phyloP scores from a whole-genome alignment of 345 rosid species.

The Salix caprea region DNA sequence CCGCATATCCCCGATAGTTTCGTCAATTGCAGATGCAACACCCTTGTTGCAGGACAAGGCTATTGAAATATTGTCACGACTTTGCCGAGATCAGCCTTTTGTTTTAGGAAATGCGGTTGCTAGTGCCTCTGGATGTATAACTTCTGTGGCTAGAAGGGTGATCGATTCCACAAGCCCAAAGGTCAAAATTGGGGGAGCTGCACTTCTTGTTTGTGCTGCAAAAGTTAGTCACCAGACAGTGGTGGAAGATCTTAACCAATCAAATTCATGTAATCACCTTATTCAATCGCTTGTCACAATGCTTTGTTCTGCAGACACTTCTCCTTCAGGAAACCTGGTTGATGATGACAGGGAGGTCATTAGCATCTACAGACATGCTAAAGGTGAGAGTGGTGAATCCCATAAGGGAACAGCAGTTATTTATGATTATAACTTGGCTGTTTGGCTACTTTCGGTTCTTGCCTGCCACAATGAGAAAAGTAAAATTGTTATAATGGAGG shows the following conservation, averaged over 20 bases:
- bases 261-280: conserved; percentile 55
- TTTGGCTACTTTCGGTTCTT: conserved; percentile 88
- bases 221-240: conserved; percentile 76
- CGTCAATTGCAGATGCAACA: conserved; percentile 62
- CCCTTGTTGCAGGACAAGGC: conserved; percentile 92
- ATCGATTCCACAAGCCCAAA: conserved; percentile 52
- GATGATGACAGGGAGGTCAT: conserved; percentile 48
- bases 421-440: conserved; percentile 70
- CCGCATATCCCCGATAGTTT: conserved; percentile 78
- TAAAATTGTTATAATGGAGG: conserved; percentile 75
- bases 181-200: conserved; percentile 94
- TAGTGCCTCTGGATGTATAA: conserved; percentile 59
- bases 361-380: conserved; percentile 56
- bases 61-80: conserved; percentile 80
- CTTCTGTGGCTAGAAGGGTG: conserved; percentile 71
- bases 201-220: conserved; percentile 88
- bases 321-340: conserved; percentile 42
- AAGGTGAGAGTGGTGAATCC: conserved; percentile 46
- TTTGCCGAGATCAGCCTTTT: conserved; percentile 77
- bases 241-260: conserved; percentile 80
- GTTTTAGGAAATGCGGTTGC: conserved; percentile 73
- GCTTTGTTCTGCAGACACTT: conserved; percentile 46
- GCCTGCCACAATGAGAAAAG: conserved; percentile 84
- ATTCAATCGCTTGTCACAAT: conserved; percentile 76
- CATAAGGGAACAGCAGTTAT: conserved; percentile 47